A percentile compares a stretch with the other conserved stretches of the same genome.
Conservation (phyloP, 1,139 yeast species). For the Arxiozyma bovina region DNA sequence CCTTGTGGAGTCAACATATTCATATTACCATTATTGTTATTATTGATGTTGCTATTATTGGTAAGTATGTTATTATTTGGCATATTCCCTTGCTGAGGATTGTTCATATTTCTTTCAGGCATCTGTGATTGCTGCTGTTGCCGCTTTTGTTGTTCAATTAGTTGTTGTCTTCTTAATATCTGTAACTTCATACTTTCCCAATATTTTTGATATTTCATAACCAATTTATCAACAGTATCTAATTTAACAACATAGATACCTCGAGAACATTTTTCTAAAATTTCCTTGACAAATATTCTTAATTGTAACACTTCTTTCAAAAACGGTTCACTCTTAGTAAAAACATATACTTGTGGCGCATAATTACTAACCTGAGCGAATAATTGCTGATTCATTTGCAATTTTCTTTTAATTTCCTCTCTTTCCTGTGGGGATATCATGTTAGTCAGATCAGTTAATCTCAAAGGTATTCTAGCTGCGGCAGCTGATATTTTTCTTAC, state of each 20-base stretch:
- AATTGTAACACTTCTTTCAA: constrained; percentile 69
- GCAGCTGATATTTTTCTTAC: constrained; percentile 60
- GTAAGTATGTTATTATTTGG: constrained; percentile 9
- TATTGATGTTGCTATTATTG: not conserved
- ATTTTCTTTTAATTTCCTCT: constrained; percentile 48
- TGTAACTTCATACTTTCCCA: constrained; percentile 62
- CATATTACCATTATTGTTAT: not conserved
- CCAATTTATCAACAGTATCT: constrained; percentile 60
- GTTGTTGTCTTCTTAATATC: constrained; percentile 35
- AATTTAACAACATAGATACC: constrained; percentile 60
- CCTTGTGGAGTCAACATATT: constrained; percentile 1
- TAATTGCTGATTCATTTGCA: constrained; percentile 52
- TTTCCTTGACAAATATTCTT: constrained; percentile 70
- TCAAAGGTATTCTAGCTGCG: constrained; percentile 57
- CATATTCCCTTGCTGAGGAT: constrained; percentile 18
- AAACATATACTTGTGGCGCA: constrained; percentile 65
- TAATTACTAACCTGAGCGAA: constrained; percentile 65
- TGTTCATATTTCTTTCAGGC: constrained; percentile 15
- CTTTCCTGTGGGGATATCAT: constrained; percentile 56
- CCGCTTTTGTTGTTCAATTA: constrained; percentile 30
- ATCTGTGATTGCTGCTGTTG: constrained; percentile 22
- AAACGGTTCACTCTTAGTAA: constrained; percentile 66
- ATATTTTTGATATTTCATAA: constrained; percentile 63
- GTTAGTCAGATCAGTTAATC: constrained; percentile 56
- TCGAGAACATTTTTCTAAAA: constrained; percentile 54